phyloP scores from a whole-genome alignment of 768 basidiomycete species.

The Pisolithus microcarpus region DNA sequence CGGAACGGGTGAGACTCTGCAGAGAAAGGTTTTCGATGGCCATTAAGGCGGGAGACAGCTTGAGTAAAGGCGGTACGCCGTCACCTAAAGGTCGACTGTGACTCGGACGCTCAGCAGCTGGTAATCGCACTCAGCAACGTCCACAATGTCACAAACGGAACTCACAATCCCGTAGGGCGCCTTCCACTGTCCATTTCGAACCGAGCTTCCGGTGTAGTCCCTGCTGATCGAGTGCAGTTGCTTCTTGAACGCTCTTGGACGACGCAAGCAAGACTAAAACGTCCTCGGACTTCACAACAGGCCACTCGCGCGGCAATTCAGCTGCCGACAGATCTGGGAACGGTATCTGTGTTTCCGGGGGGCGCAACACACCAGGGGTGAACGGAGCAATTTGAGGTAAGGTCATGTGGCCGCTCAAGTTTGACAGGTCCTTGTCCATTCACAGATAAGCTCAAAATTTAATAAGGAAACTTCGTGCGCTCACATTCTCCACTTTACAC shows the following conservation, averaged over 20 bases:
- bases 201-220: conserved; percentile 48
- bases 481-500: conserved; percentile 50
- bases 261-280: conserved; percentile 53
- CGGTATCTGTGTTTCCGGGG: conserved; percentile 37
- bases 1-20: conserved; percentile 74
- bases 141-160: conserved; percentile 10
- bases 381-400: conserved; percentile 31
- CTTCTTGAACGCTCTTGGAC: conserved; percentile 48
- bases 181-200: conserved; percentile 64
- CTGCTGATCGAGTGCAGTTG: conserved; percentile 56
- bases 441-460: conserved; percentile 4
- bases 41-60: conserved; percentile 82
- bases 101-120: conserved; percentile 51
- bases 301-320: conserved; percentile 17
- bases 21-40: conserved; percentile 86
- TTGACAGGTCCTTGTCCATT: conserved; percentile 37
- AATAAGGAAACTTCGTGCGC: conserved; percentile 9
- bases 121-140: conserved; percentile 3
- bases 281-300: conserved; percentile 45
- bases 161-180: conserved; percentile 73
- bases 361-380: conserved; percentile 36
- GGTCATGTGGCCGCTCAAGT: conserved; percentile 29
- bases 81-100: conserved; percentile 60
- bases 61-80: conserved; percentile 66
- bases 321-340: conserved; percentile 30